Base-by-base conservation (phyloP, 805 yeast species). In the Yarrowia sp. region DNA sequence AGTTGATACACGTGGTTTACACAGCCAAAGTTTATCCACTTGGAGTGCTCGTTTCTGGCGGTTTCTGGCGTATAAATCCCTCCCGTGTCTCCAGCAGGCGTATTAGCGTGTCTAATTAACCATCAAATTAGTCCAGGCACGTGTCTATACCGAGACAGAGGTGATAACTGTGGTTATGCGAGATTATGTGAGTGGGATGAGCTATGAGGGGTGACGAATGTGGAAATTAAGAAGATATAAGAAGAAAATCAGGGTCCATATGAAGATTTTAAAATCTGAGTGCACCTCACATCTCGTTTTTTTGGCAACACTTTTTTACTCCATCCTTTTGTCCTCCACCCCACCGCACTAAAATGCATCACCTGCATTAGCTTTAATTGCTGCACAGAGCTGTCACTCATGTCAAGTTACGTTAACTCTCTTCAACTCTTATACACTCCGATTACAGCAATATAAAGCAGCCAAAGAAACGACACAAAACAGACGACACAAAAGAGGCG, bases 351-450 rank as follows among this genome's bases (percentile, higher is more conserved):
- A 36, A 9, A 16, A 4, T 2, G 10, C 38, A 36, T 7, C 32
- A 38, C 40, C 12, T 36, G 43, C 43, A 36, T 52, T 52, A 52
- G 58, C 58, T 52, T 36, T 52, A 16, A 36, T 52, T 52, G 58
- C 58, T 16, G 58, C 15, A n/a, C 12, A n/a, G 11, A n/a, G n/a
- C 58, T 16, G 43, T 10, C 41, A 19, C 19, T 19, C 19, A 19
- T 19, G 19, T 19, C 19, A 19, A 19, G 19, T 19, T 19, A 19
- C 19, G 19, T 19, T 19, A 35, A 5, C 32, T 46, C 7, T 5
- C 35, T 32, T 14, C 32, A 8, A 32, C 14, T 49, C 22, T 42
- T n/a, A 48, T 11, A 9, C 48, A 46, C 50, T 3, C 16, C 19
- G 15, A 8, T 22, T 32, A 8, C 40, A n/a, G 8, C 53, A 49